Percentiles rank a stretch among this genome's conserved stretches.
These are phyloP conservation scores for Chlamydomonas schloesseri DNA, from an alignment of 139 green algal genomes.

Conservation along the genomic window DNA sequence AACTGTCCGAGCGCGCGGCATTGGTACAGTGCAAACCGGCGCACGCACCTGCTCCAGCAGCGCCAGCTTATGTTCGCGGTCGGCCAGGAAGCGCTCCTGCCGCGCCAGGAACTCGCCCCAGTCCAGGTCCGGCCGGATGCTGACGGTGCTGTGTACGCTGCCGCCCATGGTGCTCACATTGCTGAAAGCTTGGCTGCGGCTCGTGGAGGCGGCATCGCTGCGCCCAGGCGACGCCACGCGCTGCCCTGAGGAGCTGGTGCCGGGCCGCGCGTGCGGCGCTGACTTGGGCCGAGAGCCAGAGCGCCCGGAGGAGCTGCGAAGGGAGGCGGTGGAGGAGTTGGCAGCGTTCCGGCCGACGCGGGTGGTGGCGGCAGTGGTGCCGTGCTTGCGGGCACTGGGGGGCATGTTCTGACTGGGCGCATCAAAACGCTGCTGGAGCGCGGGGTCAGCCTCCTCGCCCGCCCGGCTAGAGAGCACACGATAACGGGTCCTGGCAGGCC, in stretches of 20 bases:
- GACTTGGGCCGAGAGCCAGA: conserved; percentile 8
- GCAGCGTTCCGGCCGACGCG: too few relatives aligned
- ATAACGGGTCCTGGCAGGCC: conserved; percentile 18
- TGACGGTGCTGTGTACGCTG: background rate
- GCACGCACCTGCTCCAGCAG: conserved; percentile 22
- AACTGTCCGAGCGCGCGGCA: too few relatives aligned
- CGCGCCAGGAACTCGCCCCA: conserved; percentile 51
- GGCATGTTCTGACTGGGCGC: too few relatives aligned
- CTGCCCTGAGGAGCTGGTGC: background rate
- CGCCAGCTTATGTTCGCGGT: conserved; percentile 13
- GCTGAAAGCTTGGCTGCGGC: too few relatives aligned
- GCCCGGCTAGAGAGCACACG: background rate
- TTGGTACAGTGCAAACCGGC: too few relatives aligned
- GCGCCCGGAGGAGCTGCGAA: background rate
- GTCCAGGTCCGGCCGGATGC: conserved; percentile 40
- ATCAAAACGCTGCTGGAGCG: background rate
- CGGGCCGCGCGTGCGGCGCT: background rate
- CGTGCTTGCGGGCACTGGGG: too few relatives aligned
- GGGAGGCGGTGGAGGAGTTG: background rate
- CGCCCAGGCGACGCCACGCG: background rate
- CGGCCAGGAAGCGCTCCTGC: conserved; percentile 41
- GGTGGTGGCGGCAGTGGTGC: too few relatives aligned
- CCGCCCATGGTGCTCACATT: too few relatives aligned
- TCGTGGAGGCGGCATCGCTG: too few relatives aligned
- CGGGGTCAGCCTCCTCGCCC: background rate